A percentile compares a stretch with the other conserved stretches of the same genome.
These are phyloP conservation scores for Arabis hirsuta DNA, from an alignment of 345 rosid genomes.

Conservation along the genomic window DNA sequence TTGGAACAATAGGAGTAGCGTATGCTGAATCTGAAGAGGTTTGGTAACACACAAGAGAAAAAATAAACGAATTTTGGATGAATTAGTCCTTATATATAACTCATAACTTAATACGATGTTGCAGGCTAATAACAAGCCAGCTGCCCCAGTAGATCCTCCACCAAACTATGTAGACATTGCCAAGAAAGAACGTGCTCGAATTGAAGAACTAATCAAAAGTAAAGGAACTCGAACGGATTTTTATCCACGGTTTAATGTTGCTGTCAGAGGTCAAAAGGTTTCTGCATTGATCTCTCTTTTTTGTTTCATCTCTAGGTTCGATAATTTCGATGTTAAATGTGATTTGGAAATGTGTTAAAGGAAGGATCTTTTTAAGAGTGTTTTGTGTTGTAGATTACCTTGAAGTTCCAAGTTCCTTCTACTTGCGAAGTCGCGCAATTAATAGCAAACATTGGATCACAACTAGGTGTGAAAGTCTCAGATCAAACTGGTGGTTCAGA, in stretches of 20 bases:
- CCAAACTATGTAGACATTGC: conserved; percentile 58
- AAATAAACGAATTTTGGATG: background rate
- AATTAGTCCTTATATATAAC: background rate
- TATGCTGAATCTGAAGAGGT: conserved; percentile 81
- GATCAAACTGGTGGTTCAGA: conserved; percentile 78
- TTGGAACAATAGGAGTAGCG: conserved; percentile 57
- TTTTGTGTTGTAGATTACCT: conserved; percentile 57
- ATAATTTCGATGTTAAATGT: background rate
- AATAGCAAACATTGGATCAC: conserved; percentile 77
- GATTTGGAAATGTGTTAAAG: background rate
- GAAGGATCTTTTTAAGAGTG: conserved; percentile 9
- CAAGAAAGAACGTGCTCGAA: conserved; percentile 67
- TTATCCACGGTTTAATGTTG: conserved; percentile 72
- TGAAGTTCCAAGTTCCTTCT: conserved; percentile 84
- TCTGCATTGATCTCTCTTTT: conserved; percentile 6
- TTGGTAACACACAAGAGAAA: conserved; percentile 4
- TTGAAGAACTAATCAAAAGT: conserved; percentile 59
- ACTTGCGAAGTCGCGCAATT: conserved; percentile 72
- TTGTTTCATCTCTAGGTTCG: background rate
- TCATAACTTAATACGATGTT: conserved; percentile 26
- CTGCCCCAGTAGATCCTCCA: conserved; percentile 56
- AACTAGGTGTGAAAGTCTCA: conserved; percentile 75
- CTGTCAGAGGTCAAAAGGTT: conserved; percentile 95
- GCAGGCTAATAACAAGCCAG: conserved; percentile 51
- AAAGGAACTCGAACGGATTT: conserved; percentile 64